These are phyloP conservation scores for Lepidium africanum DNA, from an alignment of 345 rosid species.

Conservation along the genomic window DNA sequence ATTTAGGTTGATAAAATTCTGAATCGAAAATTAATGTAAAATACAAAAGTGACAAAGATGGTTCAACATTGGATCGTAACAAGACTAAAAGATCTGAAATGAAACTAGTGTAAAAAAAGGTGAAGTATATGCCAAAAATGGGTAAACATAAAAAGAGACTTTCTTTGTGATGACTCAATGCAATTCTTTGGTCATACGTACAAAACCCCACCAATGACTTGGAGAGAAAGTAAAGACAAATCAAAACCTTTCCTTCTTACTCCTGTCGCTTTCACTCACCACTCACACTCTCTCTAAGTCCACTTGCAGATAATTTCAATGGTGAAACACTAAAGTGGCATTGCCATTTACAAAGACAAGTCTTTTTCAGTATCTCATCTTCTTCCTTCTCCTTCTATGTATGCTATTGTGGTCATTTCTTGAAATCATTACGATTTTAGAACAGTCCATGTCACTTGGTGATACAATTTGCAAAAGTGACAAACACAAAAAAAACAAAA, in stretches of 20 bases:
- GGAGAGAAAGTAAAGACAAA: conserved; percentile 19
- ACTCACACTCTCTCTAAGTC: neutral
- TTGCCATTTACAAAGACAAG: conserved; percentile 12
- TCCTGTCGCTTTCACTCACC: conserved; percentile 15
- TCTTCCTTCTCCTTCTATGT: conserved; percentile 5
- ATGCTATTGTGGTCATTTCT: conserved; percentile 9
- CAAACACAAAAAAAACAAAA: neutral
- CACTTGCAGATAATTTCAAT: conserved; percentile 22
- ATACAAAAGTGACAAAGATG: neutral
- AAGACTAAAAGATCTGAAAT: neutral
- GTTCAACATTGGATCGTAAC: neutral
- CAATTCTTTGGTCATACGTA: conserved; percentile 11
- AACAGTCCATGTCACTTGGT: conserved; percentile 8
- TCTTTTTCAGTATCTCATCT: conserved; percentile 10
- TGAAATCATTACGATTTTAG: conserved; percentile 21
- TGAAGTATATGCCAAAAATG: neutral
- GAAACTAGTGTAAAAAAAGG: neutral
- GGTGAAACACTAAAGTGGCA: conserved; percentile 18
- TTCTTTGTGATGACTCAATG: conserved; percentile 16
- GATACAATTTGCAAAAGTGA: conserved; percentile 8
- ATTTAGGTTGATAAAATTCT: neutral
- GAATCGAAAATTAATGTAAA: neutral
- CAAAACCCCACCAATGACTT: conserved; percentile 24
- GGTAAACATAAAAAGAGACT: neutral
- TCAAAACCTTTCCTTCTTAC: conserved; percentile 12